Base-by-base conservation (phyloP, 805 yeast species). In the Candida endomychidarum region DNA sequence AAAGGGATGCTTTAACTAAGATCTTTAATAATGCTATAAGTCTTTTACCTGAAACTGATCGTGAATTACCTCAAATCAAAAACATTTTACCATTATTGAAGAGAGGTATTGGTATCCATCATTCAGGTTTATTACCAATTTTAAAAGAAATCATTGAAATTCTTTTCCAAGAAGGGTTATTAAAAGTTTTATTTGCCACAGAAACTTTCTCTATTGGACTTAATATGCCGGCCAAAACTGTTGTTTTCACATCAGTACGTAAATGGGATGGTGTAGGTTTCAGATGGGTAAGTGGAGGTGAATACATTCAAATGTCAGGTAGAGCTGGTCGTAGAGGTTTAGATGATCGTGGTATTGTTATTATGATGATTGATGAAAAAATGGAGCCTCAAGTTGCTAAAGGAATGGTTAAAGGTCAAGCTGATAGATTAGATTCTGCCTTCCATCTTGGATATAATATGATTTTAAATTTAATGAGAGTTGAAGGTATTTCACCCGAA, bases 231-330 rank as follows among this genome's bases (percentile, higher is more conserved):
- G 98, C 99, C 8, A 93, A 93, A 56, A 93, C 99, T 0, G 99
- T 93, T 32, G 99, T 93, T 2, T 93, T 93, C 63, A 93, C 99
- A 0, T 86, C 91, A 23, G 99, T 93, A 15, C 80, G 99, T 59
- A 93, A 93, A 62, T 93, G 97, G 96, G 99, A 93, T 67, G 99
- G 99, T 53, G 81, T 79, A 47, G 95, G 91, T 14, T 89, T 91
- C 74, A 81, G 99, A 66, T 93, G 99, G 99, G 97, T 93, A 22
- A 86, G 96, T 41, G 99, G 99, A 44, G 99, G 99, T 71, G 99
- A 93, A 67, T 93, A 93, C 65, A 93, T 93, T 58, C 99, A 93
- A 69, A 93, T 93, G 99, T 87, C 96, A 32, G 99, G 99, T 8
- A 81, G 99, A 65, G 99, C 99, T 15, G 99, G 99, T 53, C 90